Evolutionary conservation across 441 rosid species (phyloP).

Genomic region (Pelargonium myrrhifolium): DNA sequence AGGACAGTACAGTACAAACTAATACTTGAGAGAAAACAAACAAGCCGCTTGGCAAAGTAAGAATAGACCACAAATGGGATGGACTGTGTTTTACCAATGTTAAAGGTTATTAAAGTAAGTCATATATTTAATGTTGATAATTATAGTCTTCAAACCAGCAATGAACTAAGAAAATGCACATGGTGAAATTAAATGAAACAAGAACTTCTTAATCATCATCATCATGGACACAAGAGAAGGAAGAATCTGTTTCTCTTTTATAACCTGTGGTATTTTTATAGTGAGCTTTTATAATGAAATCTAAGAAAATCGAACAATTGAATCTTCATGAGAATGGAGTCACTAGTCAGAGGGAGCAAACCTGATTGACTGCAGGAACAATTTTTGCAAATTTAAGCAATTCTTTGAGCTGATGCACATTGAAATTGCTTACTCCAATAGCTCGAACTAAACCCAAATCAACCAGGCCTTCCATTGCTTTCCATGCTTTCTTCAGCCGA

Average conservation of each 20-base stretch:
- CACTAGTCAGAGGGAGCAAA: conserved; percentile 12
- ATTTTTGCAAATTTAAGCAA: conserved; percentile 50
- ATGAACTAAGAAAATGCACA: not conserved
- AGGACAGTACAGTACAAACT: not conserved
- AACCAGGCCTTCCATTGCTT: conserved; percentile 50
- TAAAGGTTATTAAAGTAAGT: too few species aligned
- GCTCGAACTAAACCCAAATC: conserved; percentile 48
- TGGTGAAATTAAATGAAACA: not conserved
- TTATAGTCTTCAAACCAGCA: not conserved
- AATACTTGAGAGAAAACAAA: not conserved
- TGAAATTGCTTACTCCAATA: conserved; percentile 53
- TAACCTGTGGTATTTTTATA: not conserved
- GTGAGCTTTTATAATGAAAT: not conserved
- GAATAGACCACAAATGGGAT: not conserved
- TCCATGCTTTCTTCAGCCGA: conserved; percentile 54
- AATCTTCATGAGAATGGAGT: not conserved
- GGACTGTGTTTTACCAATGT: too few species aligned
- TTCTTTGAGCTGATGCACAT: conserved; percentile 48
- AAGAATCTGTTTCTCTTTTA: not conserved
- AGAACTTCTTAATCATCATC: not conserved
- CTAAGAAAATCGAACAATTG: not conserved
- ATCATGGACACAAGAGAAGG: not conserved
- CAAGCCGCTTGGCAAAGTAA: not conserved
- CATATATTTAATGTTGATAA: too few species aligned
- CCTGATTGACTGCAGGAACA: conserved; percentile 58